These are phyloP conservation scores for Colletotrichum sp. DNA, from an alignment of 2,329 filamentous ascomycete species.

Conservation along the genomic window DNA sequence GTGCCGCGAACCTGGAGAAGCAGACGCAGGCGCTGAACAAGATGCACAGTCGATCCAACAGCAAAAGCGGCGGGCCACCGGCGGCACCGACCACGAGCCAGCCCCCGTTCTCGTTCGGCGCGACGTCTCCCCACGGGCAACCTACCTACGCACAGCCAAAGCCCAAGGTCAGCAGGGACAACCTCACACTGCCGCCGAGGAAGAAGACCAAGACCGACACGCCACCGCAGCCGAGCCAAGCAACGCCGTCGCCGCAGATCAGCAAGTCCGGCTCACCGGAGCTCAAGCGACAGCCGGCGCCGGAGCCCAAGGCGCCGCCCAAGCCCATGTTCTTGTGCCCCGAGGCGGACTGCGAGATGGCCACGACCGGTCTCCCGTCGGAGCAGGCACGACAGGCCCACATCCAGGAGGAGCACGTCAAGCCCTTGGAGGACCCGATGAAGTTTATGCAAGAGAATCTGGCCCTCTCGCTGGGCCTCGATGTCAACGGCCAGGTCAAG, in stretches of 20 bases:
- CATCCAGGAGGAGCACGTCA: conserved; percentile 63
- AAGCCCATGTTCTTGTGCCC: conserved; percentile 55
- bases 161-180: conserved; percentile 55
- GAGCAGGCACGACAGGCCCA: conserved; percentile 61
- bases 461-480: conserved; percentile 54
- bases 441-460: conserved; percentile 59
- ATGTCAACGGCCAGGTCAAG: conserved; percentile 51
- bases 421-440: conserved; percentile 58
- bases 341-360: conserved; percentile 60
- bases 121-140: conserved; percentile 63
- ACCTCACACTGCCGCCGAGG: conserved; percentile 59
- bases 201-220: conserved; percentile 61
- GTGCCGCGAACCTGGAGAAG: conserved; percentile 56
- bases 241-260: conserved; percentile 53
- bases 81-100: conserved; percentile 63
- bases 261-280: conserved; percentile 55
- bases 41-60: conserved; percentile 47
- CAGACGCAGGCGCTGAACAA: conserved; percentile 55
- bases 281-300: conserved; percentile 38
- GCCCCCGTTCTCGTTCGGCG: conserved; percentile 61
- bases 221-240: conserved; percentile 41
- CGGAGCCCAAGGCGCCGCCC: conserved; percentile 29
- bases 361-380: conserved; percentile 53
- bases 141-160: conserved; percentile 57
- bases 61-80: conserved; percentile 55